These are phyloP conservation scores for Primulina eburnea DNA, from an alignment of 257 asterid species.

Conservation along the genomic window DNA sequence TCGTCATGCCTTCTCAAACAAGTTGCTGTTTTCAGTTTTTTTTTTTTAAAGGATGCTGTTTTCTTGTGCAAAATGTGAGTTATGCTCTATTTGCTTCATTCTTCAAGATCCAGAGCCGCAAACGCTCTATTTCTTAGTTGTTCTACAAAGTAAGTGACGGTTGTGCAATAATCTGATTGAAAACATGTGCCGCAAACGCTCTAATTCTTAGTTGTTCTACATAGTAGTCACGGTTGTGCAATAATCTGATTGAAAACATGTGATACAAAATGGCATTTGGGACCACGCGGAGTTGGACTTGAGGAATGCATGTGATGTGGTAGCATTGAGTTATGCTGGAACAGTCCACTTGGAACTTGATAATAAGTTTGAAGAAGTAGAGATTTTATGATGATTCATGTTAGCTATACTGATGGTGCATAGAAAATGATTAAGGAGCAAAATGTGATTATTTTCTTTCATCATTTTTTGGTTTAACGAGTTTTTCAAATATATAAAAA, in stretches of 20 bases:
- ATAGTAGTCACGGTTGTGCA: background rate
- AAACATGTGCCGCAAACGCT: background rate
- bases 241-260: background rate
- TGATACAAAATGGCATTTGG: background rate
- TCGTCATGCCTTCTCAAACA: background rate
- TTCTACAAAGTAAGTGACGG: conserved; percentile 1
- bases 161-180: background rate
- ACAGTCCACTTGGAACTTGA: background rate
- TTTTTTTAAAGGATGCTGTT: background rate
- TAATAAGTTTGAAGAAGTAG: background rate
- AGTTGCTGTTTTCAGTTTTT: background rate
- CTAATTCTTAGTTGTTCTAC: conserved; percentile 2
- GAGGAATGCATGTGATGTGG: background rate
- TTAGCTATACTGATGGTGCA: background rate
- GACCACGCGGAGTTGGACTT: background rate
- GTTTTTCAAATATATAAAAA: no score
- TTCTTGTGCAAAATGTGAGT: conserved; percentile 6
- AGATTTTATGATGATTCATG: background rate
- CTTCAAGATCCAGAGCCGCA: background rate
- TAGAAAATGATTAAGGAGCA: background rate
- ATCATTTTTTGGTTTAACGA: background rate
- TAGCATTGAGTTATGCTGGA: background rate
- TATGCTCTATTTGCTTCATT: background rate
- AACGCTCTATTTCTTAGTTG: background rate
- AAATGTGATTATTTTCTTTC: background rate